A percentile compares a stretch with the other conserved stretches of the same genome.
Evolutionary conservation across 2,329 filamentous ascomycete species (phyloP).

Genomic region (Sordariomycetes sp.): DNA sequence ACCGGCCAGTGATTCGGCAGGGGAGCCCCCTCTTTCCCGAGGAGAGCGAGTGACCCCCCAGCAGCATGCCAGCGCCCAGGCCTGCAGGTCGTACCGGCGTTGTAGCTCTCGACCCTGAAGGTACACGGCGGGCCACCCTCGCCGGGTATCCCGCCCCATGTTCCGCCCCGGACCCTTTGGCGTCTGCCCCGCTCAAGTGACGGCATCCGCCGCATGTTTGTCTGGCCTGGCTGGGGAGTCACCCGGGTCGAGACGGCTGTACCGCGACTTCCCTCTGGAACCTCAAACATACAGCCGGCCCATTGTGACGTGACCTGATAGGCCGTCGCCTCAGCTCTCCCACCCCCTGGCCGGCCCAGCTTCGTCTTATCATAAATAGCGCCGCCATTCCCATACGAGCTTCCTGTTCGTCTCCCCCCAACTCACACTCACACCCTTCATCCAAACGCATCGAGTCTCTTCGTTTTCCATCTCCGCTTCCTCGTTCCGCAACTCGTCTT

Average conservation of each 20-base stretch:
- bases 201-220: not conserved
- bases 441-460: not conserved
- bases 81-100: not conserved
- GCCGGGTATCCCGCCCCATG: not conserved
- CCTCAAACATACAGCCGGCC: not conserved
- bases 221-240: not conserved
- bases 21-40: not conserved
- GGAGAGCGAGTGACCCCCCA: not conserved
- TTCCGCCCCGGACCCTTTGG: not conserved
- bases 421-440: not conserved
- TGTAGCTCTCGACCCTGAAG: not conserved
- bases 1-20: not conserved
- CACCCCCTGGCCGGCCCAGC: not conserved
- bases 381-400: not conserved
- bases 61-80: not conserved
- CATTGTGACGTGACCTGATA: slow-evolving; percentile 4
- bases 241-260: slow-evolving; percentile 2
- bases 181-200: not conserved
- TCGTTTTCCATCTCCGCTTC: not conserved
- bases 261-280: slow-evolving; percentile 1
- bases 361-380: slow-evolving; percentile 4
- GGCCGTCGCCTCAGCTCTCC: not conserved
- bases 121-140: not conserved
- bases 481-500: not conserved
- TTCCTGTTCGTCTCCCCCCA: not conserved